A percentile compares a stretch with the other conserved stretches of the same genome.
Conservation (phyloP, 108 stramenopile genomes). For the Stephanodiscus triporus region DNA sequence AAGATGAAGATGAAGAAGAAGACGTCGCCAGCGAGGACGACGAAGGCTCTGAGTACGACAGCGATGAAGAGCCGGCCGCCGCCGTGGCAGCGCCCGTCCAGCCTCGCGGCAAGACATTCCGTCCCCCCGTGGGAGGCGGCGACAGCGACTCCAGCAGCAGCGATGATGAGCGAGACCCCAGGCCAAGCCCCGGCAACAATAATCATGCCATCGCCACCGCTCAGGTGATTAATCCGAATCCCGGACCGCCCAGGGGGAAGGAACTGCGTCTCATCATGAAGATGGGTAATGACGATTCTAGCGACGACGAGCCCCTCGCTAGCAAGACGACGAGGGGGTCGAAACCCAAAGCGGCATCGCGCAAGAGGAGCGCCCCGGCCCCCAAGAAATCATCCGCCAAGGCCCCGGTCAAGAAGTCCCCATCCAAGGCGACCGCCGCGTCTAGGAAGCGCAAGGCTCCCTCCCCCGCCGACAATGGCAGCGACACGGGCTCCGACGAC, state of each 20-base stretch:
- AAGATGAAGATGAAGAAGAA: slow-evolving; percentile 45
- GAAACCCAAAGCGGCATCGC: slow-evolving; percentile 6
- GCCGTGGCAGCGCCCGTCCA: slow-evolving; percentile 23
- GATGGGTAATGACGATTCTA: slow-evolving; percentile 8
- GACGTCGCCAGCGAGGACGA: slow-evolving; percentile 37
- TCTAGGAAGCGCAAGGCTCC: slow-evolving; percentile 33
- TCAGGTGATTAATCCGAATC: slow-evolving; percentile 8
- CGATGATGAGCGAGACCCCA: slow-evolving; percentile 9
- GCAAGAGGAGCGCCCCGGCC: slow-evolving; percentile 7
- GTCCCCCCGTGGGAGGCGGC: slow-evolving; percentile 7
- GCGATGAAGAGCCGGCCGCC: slow-evolving; percentile 35
- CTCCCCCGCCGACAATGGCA: slow-evolving; percentile 17
- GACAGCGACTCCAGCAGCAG: slow-evolving; percentile 14
- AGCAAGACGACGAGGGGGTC: slow-evolving; percentile 11
- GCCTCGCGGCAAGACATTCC: slow-evolving; percentile 27
- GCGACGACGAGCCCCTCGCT: slow-evolving; percentile 21
- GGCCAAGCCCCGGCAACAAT: neutral
- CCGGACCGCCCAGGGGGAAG: slow-evolving; percentile 36
- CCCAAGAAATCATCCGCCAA: slow-evolving; percentile 3
- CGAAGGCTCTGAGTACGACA: slow-evolving; percentile 18
- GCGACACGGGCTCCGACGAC: slow-evolving; percentile 25
- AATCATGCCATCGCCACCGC: slow-evolving; percentile 3
- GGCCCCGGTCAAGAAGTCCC: slow-evolving; percentile 17
- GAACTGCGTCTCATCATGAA: slow-evolving; percentile 33
- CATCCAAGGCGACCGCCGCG: slow-evolving; percentile 21